These are phyloP conservation scores for Lathyrus tuberosus DNA, from an alignment of 306 rosid species.

Conservation along the genomic window DNA sequence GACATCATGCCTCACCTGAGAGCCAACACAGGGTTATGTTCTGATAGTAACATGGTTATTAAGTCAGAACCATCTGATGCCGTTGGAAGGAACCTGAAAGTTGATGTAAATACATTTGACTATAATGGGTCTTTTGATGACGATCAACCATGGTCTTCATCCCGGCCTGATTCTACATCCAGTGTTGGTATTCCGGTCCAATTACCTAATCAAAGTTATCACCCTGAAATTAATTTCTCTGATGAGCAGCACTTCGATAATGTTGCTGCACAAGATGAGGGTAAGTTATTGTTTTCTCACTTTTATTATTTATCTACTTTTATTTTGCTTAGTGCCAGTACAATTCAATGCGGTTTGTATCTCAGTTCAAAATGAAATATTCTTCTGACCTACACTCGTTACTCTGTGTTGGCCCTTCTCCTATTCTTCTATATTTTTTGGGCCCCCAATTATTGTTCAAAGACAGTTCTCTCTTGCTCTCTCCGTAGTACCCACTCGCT, in stretches of 20 bases:
- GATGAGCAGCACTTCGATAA: slow-evolving; percentile 48
- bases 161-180: slow-evolving; percentile 48
- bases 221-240: slow-evolving; percentile 49
- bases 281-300: slow-evolving; percentile 41
- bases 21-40: slow-evolving; percentile 43
- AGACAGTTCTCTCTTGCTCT: neutral
- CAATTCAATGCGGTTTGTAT: neutral
- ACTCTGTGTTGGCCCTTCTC: neutral
- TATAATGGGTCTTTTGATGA: slow-evolving; percentile 45
- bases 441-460: neutral
- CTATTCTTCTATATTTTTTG: neutral
- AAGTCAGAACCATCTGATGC: slow-evolving; percentile 50
- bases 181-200: slow-evolving; percentile 41
- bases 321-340: slow-evolving; percentile 15
- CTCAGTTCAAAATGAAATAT: neutral
- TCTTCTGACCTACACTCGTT: neutral
- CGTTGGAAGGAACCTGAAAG: slow-evolving; percentile 52
- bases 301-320: slow-evolving; percentile 20
- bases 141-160: slow-evolving; percentile 50
- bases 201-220: slow-evolving; percentile 42
- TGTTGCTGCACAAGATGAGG: slow-evolving; percentile 53
- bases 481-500: neutral
- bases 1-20: slow-evolving; percentile 65
- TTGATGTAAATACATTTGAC: slow-evolving; percentile 42
- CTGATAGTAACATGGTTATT: slow-evolving; percentile 44